phyloP scores from a whole-genome alignment of 257 asterid genomes.

The Haberlea rhodopensis region DNA sequence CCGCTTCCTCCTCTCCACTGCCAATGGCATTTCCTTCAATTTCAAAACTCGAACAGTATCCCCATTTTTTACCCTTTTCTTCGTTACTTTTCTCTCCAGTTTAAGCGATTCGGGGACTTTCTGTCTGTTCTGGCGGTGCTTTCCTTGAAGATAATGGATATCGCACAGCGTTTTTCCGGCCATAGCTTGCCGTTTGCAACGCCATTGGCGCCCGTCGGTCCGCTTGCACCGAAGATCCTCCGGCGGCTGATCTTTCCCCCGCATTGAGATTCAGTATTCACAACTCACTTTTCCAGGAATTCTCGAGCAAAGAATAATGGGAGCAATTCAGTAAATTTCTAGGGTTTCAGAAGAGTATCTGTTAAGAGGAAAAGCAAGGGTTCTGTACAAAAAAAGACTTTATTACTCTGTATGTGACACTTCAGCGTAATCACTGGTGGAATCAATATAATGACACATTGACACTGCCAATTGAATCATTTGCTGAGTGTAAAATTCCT shows the following conservation, averaged over 20 bases:
- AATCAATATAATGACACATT: background rate
- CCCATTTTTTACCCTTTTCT: conserved; percentile 35
- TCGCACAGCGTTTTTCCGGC: conserved; percentile 87
- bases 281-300: conserved; percentile 11
- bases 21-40: conserved; percentile 28
- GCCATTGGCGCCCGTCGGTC: conserved; percentile 98
- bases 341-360: background rate
- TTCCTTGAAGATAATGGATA: conserved; percentile 79
- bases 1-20: conserved; percentile 40
- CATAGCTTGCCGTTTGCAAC: conserved; percentile 78
- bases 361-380: background rate
- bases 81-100: conserved; percentile 59
- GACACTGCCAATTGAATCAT: background rate
- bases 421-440: background rate
- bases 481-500: background rate
- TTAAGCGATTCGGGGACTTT: conserved; percentile 88
- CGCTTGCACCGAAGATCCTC: conserved; percentile 92
- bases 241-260: conserved; percentile 60
- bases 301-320: conserved; percentile 1
- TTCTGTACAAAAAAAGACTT: too few species aligned
- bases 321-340: background rate
- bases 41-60: conserved; percentile 42
- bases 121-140: conserved; percentile 74
- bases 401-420: background rate
- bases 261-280: conserved; percentile 20